Evolutionary conservation across 2,329 filamentous ascomycete genomes (phyloP).

Genomic region (Leptographium procerum): DNA sequence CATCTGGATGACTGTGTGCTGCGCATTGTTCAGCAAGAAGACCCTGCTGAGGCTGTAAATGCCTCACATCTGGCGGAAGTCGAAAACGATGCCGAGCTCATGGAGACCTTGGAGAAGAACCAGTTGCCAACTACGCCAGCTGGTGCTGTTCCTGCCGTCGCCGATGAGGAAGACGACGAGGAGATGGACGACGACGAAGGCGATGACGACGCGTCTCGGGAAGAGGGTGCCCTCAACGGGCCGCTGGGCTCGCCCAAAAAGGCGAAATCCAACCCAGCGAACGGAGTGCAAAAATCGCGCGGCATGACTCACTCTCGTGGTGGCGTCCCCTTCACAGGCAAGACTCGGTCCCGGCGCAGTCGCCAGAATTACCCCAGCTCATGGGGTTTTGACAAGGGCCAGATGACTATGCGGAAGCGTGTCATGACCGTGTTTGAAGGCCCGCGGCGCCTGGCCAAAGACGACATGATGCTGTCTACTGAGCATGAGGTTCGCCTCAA

Average conservation of each 20-base stretch:
- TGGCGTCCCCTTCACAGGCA: slow-evolving; percentile 46
- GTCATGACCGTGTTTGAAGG: slow-evolving; percentile 91
- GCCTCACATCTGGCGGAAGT: slow-evolving; percentile 54
- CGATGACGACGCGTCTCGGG: slow-evolving; percentile 36
- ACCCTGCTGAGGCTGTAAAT: slow-evolving; percentile 58
- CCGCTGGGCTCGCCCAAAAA: slow-evolving; percentile 30
- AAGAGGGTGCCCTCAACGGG: slow-evolving; percentile 11
- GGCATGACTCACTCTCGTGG: slow-evolving; percentile 71
- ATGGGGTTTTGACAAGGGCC: slow-evolving; percentile 84
- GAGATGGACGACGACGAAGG: slow-evolving; percentile 43
- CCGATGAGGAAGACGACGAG: slow-evolving; percentile 30
- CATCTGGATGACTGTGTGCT: slow-evolving; percentile 74
- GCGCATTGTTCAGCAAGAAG: slow-evolving; percentile 60
- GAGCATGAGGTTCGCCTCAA: slow-evolving; percentile 87
- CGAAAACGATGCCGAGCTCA: slow-evolving; percentile 50
- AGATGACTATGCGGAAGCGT: slow-evolving; percentile 98
- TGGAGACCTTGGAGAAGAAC: slow-evolving; percentile 53
- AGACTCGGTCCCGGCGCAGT: slow-evolving; percentile 68
- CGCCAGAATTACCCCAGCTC: slow-evolving; percentile 85
- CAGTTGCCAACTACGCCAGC: slow-evolving; percentile 42
- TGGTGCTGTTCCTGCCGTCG: slow-evolving; percentile 19
- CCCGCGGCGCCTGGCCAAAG: slow-evolving; percentile 78
- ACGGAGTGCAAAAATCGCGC: slow-evolving; percentile 53
- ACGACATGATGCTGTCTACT: slow-evolving; percentile 96
- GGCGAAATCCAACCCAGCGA: slow-evolving; percentile 42